Percentiles rank a stretch among this genome's conserved stretches.
Conservation (phyloP, 768 basidiomycete genomes). For the Pleurotus platypus region DNA sequence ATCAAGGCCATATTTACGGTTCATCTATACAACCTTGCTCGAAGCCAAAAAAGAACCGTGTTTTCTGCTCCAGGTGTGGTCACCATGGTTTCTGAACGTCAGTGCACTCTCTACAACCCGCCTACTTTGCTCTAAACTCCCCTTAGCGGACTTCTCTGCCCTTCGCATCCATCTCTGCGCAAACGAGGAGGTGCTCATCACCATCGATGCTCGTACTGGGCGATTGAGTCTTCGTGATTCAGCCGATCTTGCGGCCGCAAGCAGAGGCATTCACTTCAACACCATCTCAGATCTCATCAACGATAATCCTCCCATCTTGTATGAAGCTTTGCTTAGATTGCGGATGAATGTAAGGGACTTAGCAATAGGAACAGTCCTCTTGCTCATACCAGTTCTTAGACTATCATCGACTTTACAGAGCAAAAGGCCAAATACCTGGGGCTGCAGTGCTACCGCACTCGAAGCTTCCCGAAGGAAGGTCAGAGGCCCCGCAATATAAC, state of each 20-base stretch:
- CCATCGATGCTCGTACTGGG: slow-evolving; percentile 79
- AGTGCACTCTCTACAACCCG: slow-evolving; percentile 8
- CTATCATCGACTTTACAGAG: slow-evolving; percentile 77
- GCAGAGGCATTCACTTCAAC: slow-evolving; percentile 65
- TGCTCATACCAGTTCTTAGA: slow-evolving; percentile 38
- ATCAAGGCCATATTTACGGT: slow-evolving; percentile 55
- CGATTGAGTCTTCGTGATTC: slow-evolving; percentile 75
- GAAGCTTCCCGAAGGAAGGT: slow-evolving; percentile 71
- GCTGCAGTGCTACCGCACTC: slow-evolving; percentile 64
- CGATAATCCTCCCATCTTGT: slow-evolving; percentile 58
- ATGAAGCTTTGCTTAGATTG: slow-evolving; percentile 53
- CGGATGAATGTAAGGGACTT: slow-evolving; percentile 54
- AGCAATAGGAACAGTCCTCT: no score
- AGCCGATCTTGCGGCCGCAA: slow-evolving; percentile 74
- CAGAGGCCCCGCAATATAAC: slow-evolving; percentile 4
- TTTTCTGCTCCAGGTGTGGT: slow-evolving; percentile 65
- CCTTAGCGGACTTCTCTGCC: slow-evolving; percentile 43
- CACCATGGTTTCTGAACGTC: slow-evolving; percentile 53
- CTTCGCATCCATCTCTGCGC: slow-evolving; percentile 71
- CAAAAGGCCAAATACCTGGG: slow-evolving; percentile 86
- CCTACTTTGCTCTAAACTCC: not conserved
- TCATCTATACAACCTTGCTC: slow-evolving; percentile 54
- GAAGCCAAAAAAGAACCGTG: slow-evolving; percentile 44
- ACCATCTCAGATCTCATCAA: slow-evolving; percentile 61
- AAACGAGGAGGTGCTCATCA: slow-evolving; percentile 72